These are phyloP conservation scores for Chaetomium globosum DNA, from an alignment of 2,329 filamentous ascomycete genomes.

Conservation along the genomic window DNA sequence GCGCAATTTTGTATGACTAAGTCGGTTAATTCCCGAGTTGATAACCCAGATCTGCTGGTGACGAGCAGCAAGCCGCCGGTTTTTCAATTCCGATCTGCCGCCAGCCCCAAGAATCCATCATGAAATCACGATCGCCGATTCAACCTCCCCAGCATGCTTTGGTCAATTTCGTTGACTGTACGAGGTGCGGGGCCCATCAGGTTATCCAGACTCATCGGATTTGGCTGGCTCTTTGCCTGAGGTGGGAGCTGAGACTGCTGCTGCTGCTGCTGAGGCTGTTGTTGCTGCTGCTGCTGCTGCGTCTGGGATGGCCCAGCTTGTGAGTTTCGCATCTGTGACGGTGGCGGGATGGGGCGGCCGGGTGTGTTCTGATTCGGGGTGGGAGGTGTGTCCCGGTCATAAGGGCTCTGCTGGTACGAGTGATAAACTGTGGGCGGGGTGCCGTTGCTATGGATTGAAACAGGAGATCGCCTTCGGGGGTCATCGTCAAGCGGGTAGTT, in stretches of 20 bases:
- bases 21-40: background rate
- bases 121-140: conserved; percentile 44
- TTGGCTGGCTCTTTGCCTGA: conserved; percentile 34
- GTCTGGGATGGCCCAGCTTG: conserved; percentile 10
- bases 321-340: conserved; percentile 37
- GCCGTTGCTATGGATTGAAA: conserved; percentile 52
- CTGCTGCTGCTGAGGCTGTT: conserved; percentile 10
- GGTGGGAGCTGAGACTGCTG: conserved; percentile 14
- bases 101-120: background rate
- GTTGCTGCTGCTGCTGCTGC: conserved; percentile 3
- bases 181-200: conserved; percentile 43
- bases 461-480: conserved; percentile 54
- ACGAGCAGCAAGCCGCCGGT: background rate
- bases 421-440: conserved; percentile 51
- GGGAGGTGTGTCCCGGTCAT: conserved; percentile 44
- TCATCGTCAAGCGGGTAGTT: conserved; percentile 54
- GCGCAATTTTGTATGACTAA: background rate
- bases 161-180: conserved; percentile 54
- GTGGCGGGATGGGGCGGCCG: conserved; percentile 37
- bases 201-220: conserved; percentile 58
- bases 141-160: conserved; percentile 57
- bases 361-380: conserved; percentile 45
- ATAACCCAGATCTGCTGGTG: background rate
- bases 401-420: conserved; percentile 40
- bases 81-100: conserved; percentile 1